Evolutionary conservation across 768 basidiomycete genomes (phyloP).

Genomic region (Suillus variegatus): DNA sequence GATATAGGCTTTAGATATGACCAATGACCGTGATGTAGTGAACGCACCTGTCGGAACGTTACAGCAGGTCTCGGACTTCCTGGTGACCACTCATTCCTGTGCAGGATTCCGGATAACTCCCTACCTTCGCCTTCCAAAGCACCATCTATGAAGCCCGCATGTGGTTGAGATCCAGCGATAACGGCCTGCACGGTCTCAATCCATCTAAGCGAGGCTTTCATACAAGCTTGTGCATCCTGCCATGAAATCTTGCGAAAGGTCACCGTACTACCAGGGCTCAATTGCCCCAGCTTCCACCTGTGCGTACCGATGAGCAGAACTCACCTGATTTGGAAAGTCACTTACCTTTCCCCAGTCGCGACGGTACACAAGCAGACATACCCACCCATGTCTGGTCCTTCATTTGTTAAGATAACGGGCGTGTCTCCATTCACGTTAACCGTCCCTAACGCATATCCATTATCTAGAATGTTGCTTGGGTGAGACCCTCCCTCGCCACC

Average conservation of each 20-base stretch:
- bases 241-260: constrained; percentile 53
- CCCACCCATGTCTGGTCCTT: constrained; percentile 66
- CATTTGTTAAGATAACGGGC: constrained; percentile 62
- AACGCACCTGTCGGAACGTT: constrained; percentile 54
- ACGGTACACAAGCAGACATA: constrained; percentile 60
- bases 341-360: constrained; percentile 51
- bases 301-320: background rate
- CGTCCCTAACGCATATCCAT: constrained; percentile 54
- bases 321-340: background rate
- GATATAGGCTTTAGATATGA: background rate
- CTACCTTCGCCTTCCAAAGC: background rate
- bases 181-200: constrained; percentile 24
- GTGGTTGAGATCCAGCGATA: constrained; percentile 1
- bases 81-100: constrained; percentile 2
- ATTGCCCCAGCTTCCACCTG: constrained; percentile 72
- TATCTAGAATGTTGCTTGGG: constrained; percentile 67
- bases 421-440: constrained; percentile 72
- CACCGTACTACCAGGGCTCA: constrained; percentile 56
- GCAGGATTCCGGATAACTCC: constrained; percentile 16
- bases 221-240: constrained; percentile 35
- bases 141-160: background rate
- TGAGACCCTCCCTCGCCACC: constrained; percentile 73
- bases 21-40: background rate
- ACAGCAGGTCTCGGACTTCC: constrained; percentile 32
- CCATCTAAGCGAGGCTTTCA: constrained; percentile 30